Conservation (phyloP, 179 eudicot species). For the Spinacia oleracea region DNA sequence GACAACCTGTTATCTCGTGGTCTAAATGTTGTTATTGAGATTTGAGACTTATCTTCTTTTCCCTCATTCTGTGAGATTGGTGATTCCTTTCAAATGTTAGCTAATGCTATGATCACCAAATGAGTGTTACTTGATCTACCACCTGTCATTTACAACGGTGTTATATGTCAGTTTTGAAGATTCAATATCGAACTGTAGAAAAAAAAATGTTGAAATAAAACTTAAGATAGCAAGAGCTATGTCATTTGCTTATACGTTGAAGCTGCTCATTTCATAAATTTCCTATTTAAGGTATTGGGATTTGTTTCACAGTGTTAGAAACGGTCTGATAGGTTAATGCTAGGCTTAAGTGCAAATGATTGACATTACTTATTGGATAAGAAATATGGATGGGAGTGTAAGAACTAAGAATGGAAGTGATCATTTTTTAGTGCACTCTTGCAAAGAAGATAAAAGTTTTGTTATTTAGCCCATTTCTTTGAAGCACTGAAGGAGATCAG, state of each 20-base stretch:
- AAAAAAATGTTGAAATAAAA: not conserved
- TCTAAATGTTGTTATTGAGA: conserved; percentile 7
- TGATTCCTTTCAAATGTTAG: not conserved
- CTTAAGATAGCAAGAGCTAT: not conserved
- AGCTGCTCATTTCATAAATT: not conserved
- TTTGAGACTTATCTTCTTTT: not conserved
- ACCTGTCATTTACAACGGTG: not conserved
- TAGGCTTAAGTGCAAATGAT: not conserved
- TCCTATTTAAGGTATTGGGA: not conserved
- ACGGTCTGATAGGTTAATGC: not conserved
- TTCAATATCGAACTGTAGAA: not conserved
- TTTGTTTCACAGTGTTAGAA: not conserved
- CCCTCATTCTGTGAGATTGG: not conserved
- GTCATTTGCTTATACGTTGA: not conserved
- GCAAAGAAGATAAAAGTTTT: not conserved
- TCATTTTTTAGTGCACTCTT: not conserved
- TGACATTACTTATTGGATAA: not conserved
- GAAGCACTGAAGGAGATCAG: not conserved
- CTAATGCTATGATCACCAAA: not conserved
- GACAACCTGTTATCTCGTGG: not conserved
- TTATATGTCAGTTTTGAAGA: not conserved
- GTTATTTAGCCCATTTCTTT: not conserved
- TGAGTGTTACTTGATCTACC: not conserved
- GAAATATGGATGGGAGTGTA: not conserved
- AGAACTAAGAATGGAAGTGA: no score